Base-by-base conservation (phyloP, 768 basidiomycete species). In the Serendipita sp. region DNA sequence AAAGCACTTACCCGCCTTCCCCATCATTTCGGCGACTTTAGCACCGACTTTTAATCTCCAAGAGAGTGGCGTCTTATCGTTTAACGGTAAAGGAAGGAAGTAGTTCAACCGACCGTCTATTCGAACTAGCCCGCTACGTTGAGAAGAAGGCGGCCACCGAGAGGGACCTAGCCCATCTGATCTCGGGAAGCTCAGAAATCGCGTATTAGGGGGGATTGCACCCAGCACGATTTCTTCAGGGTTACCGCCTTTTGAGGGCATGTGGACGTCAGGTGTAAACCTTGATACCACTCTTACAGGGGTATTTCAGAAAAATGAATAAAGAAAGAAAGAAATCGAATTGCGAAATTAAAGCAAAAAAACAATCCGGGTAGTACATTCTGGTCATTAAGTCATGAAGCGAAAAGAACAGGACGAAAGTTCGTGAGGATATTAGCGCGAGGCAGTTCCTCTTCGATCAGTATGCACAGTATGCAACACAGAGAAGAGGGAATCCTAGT, bases 401-500 rank as follows among this genome's bases (percentile, higher is more conserved):
- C 45, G 16, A 18, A 13, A 18, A 15, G 18, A 45, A 45, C 44
- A 45, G 18, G 18, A 13, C 44, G 13, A 45, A 23, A 23, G 23
- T 2, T 23, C 23, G 23, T 23, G 23, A 23, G 23, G 23, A 23
- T 23, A 23, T 23, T 23, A 23, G 23, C 23, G 23, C 23, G 23
- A 23, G 23, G 23, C 44, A 18, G 44, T 45, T 45, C 44, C 11
- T 45, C 44, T 50, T 8, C 6, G n/a, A 31, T 67, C 46, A 85
- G 67, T 83, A 83, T 43, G 79, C 78, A 64, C 80, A 77, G 66
- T 83, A 87, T 27, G 78, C 87, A 18, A 94, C 89, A 67, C 91
- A 94, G 15, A 99, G 80, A 64, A 98, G 73, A 1, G 96, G 96
- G 79, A 98, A 92, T 13, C 95, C 95, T 3, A 85, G 84, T 69